phyloP scores from a whole-genome alignment of 2,329 filamentous ascomycete genomes.

The Lecanicillium sp. region DNA sequence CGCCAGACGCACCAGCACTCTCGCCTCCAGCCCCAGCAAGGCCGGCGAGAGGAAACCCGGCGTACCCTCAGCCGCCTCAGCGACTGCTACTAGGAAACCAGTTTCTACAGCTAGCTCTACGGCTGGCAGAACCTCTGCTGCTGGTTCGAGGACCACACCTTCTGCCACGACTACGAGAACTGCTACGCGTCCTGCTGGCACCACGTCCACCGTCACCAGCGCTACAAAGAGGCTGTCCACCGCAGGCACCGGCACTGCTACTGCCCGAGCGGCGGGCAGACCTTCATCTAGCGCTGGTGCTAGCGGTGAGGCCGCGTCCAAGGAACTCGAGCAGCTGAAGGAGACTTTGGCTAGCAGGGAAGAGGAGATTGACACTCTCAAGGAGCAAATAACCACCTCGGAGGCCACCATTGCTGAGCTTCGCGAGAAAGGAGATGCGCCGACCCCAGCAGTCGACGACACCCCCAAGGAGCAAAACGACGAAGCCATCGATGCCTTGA shows the following conservation, averaged over 20 bases:
- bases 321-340: constrained; percentile 53
- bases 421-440: constrained; percentile 37
- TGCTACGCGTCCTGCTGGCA: constrained; percentile 26
- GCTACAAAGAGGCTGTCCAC: constrained; percentile 51
- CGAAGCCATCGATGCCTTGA: constrained; percentile 35
- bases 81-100: constrained; percentile 26
- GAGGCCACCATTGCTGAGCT: constrained; percentile 48
- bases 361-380: constrained; percentile 47
- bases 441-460: constrained; percentile 29
- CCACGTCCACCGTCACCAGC: constrained; percentile 34
- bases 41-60: constrained; percentile 26
- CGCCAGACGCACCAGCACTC: constrained; percentile 33
- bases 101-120: constrained; percentile 21
- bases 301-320: constrained; percentile 31
- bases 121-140: constrained; percentile 19
- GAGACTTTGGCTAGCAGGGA: constrained; percentile 50
- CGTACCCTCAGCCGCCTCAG: constrained; percentile 17
- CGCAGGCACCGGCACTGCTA: constrained; percentile 29
- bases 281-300: constrained; percentile 28
- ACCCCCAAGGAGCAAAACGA: constrained; percentile 30
- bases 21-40: constrained; percentile 29
- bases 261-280: constrained; percentile 30
- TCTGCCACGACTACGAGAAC: constrained; percentile 19
- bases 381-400: constrained; percentile 45
- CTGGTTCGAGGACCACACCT: constrained; percentile 19